Base-by-base conservation (phyloP, 2,329 filamentous ascomycete species). In the Grosmannia penicillata region DNA sequence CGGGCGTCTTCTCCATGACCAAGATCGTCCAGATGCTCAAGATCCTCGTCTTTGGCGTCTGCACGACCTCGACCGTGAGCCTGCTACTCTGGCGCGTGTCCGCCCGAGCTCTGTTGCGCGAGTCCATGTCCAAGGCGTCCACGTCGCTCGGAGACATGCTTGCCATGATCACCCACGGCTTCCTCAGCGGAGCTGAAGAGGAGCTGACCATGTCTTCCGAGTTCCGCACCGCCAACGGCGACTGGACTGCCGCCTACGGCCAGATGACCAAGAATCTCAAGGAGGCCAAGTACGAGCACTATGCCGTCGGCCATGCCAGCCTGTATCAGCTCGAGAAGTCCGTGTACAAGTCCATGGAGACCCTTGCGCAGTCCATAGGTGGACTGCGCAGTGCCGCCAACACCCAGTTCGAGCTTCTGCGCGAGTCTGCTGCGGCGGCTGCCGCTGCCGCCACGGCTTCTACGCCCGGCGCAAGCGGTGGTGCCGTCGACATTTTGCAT, bases 211-310 rank as follows among this genome's bases (percentile, higher is more conserved):
- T 71, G 40, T 75, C 78, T 2, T 60, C 70, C 2, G 68, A 73
- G 11, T 89, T 86, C 53, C 57, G 68, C 30, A 65, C 69, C 37
- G 72, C 78, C 26, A 71, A 70, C 13, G 61, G 66, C 3, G 65
- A 65, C 29, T 89, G 86, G 57, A 75, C 73, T 46, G 65, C 72
- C 4, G 74, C 75, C 2, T 78, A 86, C 50, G 65, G 69, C 13
- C 68, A 74, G 26, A 76, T 95, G 54, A 75, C 80, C 37, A 83
- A 80, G 53, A 79, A 83, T 43, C 64, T 94, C 11, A 73, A 75
- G 45, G 89, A 96, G 56, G 82, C 87, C 13, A 93, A 89, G 53
- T 78, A 84, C 42, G 89, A 96, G 56, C 83, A 94, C 52, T 94
- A 83, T 51, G 62, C 87, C 3, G 56, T 85, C 5, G 89, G 89